Evolutionary conservation across 306 rosid species (phyloP).

Genomic region (Acacia crassicarpa): DNA sequence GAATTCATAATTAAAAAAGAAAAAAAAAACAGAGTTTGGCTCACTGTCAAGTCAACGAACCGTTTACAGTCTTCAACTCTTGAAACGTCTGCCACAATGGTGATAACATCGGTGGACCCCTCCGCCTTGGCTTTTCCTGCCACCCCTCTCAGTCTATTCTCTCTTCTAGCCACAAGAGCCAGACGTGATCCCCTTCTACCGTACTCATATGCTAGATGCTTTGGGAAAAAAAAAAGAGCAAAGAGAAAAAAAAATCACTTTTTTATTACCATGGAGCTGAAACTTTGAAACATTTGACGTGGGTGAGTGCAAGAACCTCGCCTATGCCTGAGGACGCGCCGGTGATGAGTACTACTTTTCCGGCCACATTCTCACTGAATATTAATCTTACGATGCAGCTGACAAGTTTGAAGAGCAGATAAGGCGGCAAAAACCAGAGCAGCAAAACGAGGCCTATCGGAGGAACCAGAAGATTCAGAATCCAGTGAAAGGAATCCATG

Average conservation of each 20-base stretch:
- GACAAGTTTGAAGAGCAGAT: slow-evolving; percentile 39
- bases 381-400: slow-evolving; percentile 10
- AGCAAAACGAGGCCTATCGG: slow-evolving; percentile 24
- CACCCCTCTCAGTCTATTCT: slow-evolving; percentile 39
- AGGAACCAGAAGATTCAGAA: slow-evolving; percentile 39
- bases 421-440: slow-evolving; percentile 31
- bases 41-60: slow-evolving; percentile 37
- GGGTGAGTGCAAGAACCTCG: slow-evolving; percentile 41
- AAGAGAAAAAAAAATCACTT: background rate
- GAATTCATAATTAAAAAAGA: background rate
- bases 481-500: slow-evolving; percentile 38
- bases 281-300: background rate
- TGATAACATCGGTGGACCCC: slow-evolving; percentile 47
- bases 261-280: background rate
- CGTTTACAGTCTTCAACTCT: slow-evolving; percentile 40
- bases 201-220: slow-evolving; percentile 53
- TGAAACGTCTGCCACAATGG: slow-evolving; percentile 49
- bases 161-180: slow-evolving; percentile 52
- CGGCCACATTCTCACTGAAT: slow-evolving; percentile 45
- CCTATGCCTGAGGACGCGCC: slow-evolving; percentile 66
- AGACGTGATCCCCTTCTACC: slow-evolving; percentile 52
- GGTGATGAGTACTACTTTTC: slow-evolving; percentile 61
- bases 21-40: background rate
- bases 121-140: slow-evolving; percentile 30
- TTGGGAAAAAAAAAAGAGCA: background rate